These are phyloP conservation scores for Mucor racemosus DNA, from an alignment of 371 early-diverging fungal species.

Conservation along the genomic window DNA sequence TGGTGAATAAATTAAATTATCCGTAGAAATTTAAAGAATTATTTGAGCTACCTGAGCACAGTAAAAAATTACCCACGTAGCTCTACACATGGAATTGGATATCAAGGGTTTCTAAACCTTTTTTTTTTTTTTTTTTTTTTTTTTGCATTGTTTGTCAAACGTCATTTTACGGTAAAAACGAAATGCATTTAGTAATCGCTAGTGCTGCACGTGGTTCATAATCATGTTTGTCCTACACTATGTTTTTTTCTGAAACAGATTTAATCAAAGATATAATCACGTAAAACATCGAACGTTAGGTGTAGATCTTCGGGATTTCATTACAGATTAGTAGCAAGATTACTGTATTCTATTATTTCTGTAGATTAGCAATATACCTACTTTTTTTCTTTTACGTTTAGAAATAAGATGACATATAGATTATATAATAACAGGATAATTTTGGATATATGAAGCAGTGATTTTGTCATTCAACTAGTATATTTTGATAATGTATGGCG, in stretches of 20 bases:
- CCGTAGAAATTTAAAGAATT: neutral
- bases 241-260: slow-evolving; percentile 6
- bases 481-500: neutral
- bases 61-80: slow-evolving; percentile 2
- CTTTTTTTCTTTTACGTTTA: neutral
- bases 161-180: slow-evolving; percentile 1
- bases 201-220: slow-evolving; percentile 3
- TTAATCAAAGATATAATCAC: neutral
- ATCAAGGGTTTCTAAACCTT: slow-evolving; percentile 11
- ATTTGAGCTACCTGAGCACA: neutral
- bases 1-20: neutral
- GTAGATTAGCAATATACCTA: neutral
- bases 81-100: slow-evolving; percentile 1
- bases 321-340: neutral
- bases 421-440: neutral
- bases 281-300: neutral
- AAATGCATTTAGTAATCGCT: neutral
- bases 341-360: neutral
- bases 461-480: neutral
- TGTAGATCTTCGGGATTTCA: slow-evolving; percentile 10
- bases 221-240: neutral
- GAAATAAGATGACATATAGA: neutral
- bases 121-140: too few species aligned
- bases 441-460: neutral
- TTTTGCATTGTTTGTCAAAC: slow-evolving; percentile 7